Evolutionary conservation across 352 stramenopile genomes (phyloP), one percentile per base, ranked within the genome.

Genomic region (Pythium grandisporangium): DNA sequence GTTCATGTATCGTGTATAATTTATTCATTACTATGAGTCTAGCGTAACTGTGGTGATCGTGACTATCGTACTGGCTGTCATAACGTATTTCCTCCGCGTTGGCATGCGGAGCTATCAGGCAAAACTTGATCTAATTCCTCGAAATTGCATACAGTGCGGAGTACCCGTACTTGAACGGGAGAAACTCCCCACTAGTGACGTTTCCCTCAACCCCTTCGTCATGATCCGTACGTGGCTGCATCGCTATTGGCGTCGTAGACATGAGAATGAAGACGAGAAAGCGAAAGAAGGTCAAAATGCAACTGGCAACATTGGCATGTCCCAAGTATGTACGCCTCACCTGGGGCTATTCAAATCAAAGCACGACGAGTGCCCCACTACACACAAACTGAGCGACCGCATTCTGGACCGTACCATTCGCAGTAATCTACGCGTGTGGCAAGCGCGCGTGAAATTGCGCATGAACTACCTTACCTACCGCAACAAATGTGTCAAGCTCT

Each of bases 381-480:
- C 57, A 33, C 59, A 73, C 6, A 42, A 55, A 6, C 58, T 88
- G 1, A 65, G 43, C 6, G 72, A 70, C 8, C 51, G 25, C 23
- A 70, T 84, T 7, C 62, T 82, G 10, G 68, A 83, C 38, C 70
- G 75, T 6, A 84, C 70, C 5, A 69, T 88, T 27, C 70, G 75
- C 6, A 73, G 65, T 37, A 88, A 88, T 29, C 39, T 88, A 13
- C 70, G 75, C 5, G 75, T 88, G 13, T 88, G 75, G 75, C 75
- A 88, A 42, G 75, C 75, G 4, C 58, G 75, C 3, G 66, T 85
- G 5, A 88, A 88, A 44, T 53, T 88, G 17, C 75, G 75, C 23
- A 88, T 88, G 75, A 88, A 88, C 58, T 86, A 86, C 43, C 55
- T 84, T 19, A 83, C 75, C 29, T 88, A 88, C 55, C 68, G 72